Evolutionary conservation across 139 green algal species (phyloP).

Genomic region (Chlamydomonas incerta): DNA sequence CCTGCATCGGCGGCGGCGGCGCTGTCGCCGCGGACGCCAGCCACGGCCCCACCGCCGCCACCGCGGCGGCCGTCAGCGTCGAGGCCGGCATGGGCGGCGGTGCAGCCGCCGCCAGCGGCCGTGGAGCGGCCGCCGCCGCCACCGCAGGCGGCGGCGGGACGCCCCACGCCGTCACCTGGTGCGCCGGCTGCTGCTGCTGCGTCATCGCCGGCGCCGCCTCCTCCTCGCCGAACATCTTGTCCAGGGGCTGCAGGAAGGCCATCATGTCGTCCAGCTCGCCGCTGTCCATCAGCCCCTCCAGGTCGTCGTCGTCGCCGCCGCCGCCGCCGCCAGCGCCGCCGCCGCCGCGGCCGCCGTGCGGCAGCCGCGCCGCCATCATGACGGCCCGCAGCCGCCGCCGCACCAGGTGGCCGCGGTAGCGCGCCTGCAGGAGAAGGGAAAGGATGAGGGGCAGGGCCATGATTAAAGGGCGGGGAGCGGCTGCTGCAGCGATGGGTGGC

Average conservation of each 20-base stretch:
- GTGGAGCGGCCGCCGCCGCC: too few species aligned
- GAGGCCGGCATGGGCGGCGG: too few species aligned
- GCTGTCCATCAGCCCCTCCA: neutral
- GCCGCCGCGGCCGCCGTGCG: neutral
- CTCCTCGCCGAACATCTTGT: slow-evolving; percentile 18
- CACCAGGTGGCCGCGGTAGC: slow-evolving; percentile 23
- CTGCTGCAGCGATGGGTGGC: too few species aligned
- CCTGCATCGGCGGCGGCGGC: too few species aligned
- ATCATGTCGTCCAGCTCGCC: slow-evolving; percentile 46
- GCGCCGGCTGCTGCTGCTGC: neutral
- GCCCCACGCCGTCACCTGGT: neutral
- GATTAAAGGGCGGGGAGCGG: too few species aligned
- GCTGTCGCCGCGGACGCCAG: too few species aligned
- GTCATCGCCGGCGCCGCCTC: too few species aligned
- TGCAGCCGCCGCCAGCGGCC: too few species aligned
- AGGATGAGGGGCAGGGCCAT: neutral
- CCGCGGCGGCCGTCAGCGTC: too few species aligned
- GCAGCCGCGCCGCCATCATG: neutral
- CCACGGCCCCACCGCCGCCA: too few species aligned
- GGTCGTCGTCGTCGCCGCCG: slow-evolving; percentile 13
- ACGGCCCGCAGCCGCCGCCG: slow-evolving; percentile 18
- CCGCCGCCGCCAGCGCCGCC: too few species aligned
- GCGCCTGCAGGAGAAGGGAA: slow-evolving; percentile 18
- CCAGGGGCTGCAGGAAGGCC: slow-evolving; percentile 3
- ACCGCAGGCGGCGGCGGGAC: too few species aligned